Base-by-base conservation (phyloP, 75 land plant genomes). In the Picea glauca region DNA sequence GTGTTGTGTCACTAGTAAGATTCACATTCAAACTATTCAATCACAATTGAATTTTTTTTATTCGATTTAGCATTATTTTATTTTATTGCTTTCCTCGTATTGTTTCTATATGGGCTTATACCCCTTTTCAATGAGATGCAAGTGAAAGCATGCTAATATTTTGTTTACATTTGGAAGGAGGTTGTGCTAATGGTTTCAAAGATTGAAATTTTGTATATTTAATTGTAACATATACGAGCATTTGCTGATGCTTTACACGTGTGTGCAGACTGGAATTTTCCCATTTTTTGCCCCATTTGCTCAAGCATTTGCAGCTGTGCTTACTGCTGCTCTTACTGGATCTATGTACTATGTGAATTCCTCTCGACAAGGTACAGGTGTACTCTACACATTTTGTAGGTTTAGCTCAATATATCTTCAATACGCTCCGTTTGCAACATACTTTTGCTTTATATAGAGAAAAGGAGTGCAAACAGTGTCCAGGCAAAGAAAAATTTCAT, bases 281-380 rank as follows among this genome's bases (percentile, higher is more conserved):
- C n/a, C n/a, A n/a, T 86, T 85, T 14, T 93, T 96, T 81, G 94
- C 89, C 5, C 99, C 99, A 33, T 93, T 96, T 88, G 94, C 99
- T 40, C 96, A 96, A 70, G 90, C 89, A 23, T 90, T 91, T 89
- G 99, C 96, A 58, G 96, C 94, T 60, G 91, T 90, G 21, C 78
- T 96, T 12, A 91, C 99, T 1, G 94, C 94, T 60, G 91, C n/a
- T n/a, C 93, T 67, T 90, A 96, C 96, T 0, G 96, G 96, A 40
- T 96, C 99, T 17, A 88, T 93, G 33, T 93, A 92, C 64, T 96
- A 86, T 78, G 79, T 94, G 13, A 90, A 93, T 23, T 81, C 94
- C 13, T 88, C 93, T 74, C 94, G 96, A 0, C 84, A 85, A 84
- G 99, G 98, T 92, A 61, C 21, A 23, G n/a, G 6, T 35, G 5